Conservation (phyloP, 768 basidiomycete species). For the Naganishia randhawae region DNA sequence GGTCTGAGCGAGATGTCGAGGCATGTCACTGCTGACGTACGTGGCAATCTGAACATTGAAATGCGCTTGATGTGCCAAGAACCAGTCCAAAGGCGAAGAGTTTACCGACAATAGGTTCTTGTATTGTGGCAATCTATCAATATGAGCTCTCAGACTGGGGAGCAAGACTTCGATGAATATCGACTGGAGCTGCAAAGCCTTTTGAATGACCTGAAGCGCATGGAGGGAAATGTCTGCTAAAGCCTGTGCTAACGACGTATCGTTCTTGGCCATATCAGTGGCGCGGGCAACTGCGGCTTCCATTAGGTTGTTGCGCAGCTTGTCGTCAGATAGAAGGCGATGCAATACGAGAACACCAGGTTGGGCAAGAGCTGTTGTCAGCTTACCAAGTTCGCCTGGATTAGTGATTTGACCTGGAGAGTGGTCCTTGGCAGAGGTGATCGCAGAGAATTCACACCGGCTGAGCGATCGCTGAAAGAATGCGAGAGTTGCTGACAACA, state of each 20-base stretch:
- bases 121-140: not conserved
- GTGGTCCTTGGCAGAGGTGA: not conserved
- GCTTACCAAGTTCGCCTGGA: constrained; percentile 4
- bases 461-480: constrained; percentile 6
- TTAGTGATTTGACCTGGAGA: constrained; percentile 6
- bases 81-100: constrained; percentile 20
- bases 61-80: constrained; percentile 20
- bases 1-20: constrained; percentile 5
- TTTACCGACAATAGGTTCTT: not conserved
- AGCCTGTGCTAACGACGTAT: not conserved
- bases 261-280: constrained; percentile 15
- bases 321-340: constrained; percentile 20
- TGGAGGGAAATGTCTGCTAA: constrained; percentile 15
- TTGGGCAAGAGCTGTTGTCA: not conserved
- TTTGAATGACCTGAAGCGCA: constrained; percentile 20
- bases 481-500: constrained; percentile 8
- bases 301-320: constrained; percentile 19
- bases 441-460: constrained; percentile 5
- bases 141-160: constrained; percentile 3
- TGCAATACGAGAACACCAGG: constrained; percentile 15
- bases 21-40: constrained; percentile 20
- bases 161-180: constrained; percentile 25
- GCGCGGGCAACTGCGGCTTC: constrained; percentile 19
- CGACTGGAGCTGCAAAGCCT: constrained; percentile 13
- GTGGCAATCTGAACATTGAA: constrained; percentile 24